Conservation (phyloP, 2,329 filamentous ascomycete species). For the Alternaria triticimaculans region DNA sequence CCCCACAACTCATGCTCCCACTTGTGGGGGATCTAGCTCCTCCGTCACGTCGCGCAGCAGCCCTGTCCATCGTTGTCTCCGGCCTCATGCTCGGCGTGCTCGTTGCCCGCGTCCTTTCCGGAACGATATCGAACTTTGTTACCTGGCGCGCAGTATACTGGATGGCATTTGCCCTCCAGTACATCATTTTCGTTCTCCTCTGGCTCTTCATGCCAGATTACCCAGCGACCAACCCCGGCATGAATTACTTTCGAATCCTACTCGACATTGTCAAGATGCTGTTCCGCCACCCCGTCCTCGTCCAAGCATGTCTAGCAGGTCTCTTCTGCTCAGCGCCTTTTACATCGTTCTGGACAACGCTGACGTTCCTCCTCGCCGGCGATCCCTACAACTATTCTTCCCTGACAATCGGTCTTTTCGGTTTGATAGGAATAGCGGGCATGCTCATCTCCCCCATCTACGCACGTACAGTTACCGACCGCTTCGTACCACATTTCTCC, state of each 20-base stretch:
- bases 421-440: constrained; percentile 74
- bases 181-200: constrained; percentile 67
- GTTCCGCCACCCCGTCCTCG: constrained; percentile 69
- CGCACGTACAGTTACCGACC: constrained; percentile 72
- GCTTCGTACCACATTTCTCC: constrained; percentile 70
- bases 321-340: constrained; percentile 69
- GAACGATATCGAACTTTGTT: constrained; percentile 75
- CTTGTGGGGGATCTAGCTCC: constrained; percentile 81
- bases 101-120: constrained; percentile 76
- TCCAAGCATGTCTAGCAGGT: constrained; percentile 72
- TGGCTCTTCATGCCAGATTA: constrained; percentile 83
- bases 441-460: constrained; percentile 74
- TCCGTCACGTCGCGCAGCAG: constrained; percentile 68
- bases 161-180: constrained; percentile 75
- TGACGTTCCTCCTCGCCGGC: constrained; percentile 78
- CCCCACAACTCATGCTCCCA: constrained; percentile 76
- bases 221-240: constrained; percentile 72
- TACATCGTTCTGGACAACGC: constrained; percentile 74
- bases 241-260: constrained; percentile 71
- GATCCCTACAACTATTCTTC: constrained; percentile 72
- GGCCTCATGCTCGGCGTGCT: constrained; percentile 78
- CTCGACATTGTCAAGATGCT: constrained; percentile 70
- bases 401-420: constrained; percentile 76
- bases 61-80: constrained; percentile 76
- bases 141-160: constrained; percentile 82